These are phyloP conservation scores for Quercus aquifolioides DNA, from an alignment of 306 rosid species.

Conservation along the genomic window DNA sequence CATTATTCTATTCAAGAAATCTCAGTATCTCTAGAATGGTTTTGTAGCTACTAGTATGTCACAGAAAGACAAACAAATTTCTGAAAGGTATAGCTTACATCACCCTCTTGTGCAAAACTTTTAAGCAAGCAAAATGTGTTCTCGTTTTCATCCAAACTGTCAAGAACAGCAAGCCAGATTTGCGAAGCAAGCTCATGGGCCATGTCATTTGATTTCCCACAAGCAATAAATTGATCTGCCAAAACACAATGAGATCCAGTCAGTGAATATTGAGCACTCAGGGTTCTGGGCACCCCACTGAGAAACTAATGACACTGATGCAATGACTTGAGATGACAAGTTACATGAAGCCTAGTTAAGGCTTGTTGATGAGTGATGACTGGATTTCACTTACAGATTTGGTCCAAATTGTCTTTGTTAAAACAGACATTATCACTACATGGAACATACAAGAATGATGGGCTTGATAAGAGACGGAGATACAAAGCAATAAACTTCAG, in stretches of 20 bases:
- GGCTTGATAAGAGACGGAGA: not conserved
- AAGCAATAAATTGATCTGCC: slow-evolving; percentile 74
- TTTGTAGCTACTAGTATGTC: not conserved
- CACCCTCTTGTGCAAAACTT: slow-evolving; percentile 67
- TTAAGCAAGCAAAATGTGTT: slow-evolving; percentile 59
- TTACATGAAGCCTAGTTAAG: not conserved
- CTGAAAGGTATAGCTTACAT: slow-evolving; percentile 46
- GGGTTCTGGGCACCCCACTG: not conserved
- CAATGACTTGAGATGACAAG: not conserved
- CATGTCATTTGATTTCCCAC: slow-evolving; percentile 67
- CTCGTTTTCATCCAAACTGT: slow-evolving; percentile 63
- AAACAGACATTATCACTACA: not conserved
- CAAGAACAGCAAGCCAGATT: slow-evolving; percentile 75
- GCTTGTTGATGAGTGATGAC: not conserved
- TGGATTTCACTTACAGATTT: not conserved
- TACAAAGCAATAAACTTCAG: not conserved
- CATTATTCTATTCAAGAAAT: not conserved
- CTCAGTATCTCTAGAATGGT: not conserved
- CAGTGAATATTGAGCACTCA: not conserved
- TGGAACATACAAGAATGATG: not conserved
- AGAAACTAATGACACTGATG: not conserved
- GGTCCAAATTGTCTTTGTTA: not conserved
- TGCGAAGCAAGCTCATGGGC: slow-evolving; percentile 70
- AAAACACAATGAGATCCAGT: not conserved
- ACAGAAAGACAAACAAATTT: not conserved